Evolutionary conservation across 257 asterid genomes (phyloP), one percentile per base, ranked within the genome.

Genomic region (Solanum okadae): DNA sequence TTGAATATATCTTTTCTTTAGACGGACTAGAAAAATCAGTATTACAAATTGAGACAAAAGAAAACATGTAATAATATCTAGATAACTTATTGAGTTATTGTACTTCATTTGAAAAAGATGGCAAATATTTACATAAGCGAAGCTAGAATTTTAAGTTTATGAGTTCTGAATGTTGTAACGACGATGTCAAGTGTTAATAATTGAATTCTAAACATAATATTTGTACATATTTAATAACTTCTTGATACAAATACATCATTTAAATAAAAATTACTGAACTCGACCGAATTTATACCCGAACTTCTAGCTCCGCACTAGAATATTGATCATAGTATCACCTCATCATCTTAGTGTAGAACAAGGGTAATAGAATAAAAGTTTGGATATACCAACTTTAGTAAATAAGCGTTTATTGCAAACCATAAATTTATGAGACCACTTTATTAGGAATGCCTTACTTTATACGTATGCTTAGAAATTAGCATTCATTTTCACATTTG

Each of bases 241-340:
- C 0, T 52, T 6, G 18, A 52, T 0, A 52, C 63, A 6, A 5
- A 16, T 52, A 52, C 0, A 16, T 52, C 2, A 52, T 52, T 52
- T 16, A 52, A 16, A 52, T 52, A 18, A 52, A 52, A 52, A 18
- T 16, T 18, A 52, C 9, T 52, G 3, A 52, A 52, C 20, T 18
- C 0, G 0, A 52, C 1, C 0, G 0, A 52, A 52, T 52, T 6
- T 2, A 2, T 52, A 16, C 1, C 9, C 1, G 0, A 18, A 16
- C 23, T 52, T 52, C 22, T 52, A 49, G 61, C 59, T 49, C 59
- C 8, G 4, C 3, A 16, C 20, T 15, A 2, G 3, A 6, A 16
- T 71, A 16, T 72, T 33, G 42, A 33, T 33, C 44, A 72, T 72
- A 33, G 22, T 29, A 70, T 70, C 76, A 70, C 72, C 33, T 65